Evolutionary conservation across 371 early-diverging fungal species (phyloP).

Genomic region (Fennellomyces sp.): DNA sequence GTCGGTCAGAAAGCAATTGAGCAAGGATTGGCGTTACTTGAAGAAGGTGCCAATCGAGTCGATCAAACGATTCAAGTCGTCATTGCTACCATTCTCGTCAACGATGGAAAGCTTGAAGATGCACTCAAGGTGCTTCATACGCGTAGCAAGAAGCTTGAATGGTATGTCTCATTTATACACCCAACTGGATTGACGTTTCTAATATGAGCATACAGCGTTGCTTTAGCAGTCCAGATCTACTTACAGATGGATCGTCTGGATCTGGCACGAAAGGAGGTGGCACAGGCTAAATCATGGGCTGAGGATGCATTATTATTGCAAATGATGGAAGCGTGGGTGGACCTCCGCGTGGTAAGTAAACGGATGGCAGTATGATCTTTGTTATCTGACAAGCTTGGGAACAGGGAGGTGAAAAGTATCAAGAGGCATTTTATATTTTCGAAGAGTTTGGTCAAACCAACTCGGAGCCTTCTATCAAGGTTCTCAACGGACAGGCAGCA

Average conservation of each 20-base stretch:
- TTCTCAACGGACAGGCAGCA: conserved; percentile 86
- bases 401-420: conserved; percentile 80
- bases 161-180: conserved; percentile 41
- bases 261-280: conserved; percentile 84
- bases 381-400: too few species aligned
- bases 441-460: conserved; percentile 89
- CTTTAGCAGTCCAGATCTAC: conserved; percentile 79
- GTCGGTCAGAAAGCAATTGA: conserved; percentile 17
- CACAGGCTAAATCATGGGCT: conserved; percentile 77
- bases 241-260: conserved; percentile 84
- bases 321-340: conserved; percentile 92
- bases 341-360: conserved; percentile 62
- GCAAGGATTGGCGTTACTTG: conserved; percentile 46
- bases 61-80: conserved; percentile 51
- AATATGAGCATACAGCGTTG: conserved; percentile 51
- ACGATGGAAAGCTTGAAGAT: conserved; percentile 48
- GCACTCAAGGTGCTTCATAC: conserved; percentile 68
- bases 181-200: neutral
- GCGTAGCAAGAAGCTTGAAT: conserved; percentile 80
- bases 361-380: too few species aligned
- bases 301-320: conserved; percentile 93
- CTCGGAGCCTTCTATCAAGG: conserved; percentile 72
- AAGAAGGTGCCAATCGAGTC: conserved; percentile 46
- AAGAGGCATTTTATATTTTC: conserved; percentile 91
- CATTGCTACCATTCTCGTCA: conserved; percentile 45